Percentiles rank a stretch among this genome's conserved stretches.
Conservation (phyloP, 495 filamentous ascomycete genomes). For the Aspergillus cristatus region DNA sequence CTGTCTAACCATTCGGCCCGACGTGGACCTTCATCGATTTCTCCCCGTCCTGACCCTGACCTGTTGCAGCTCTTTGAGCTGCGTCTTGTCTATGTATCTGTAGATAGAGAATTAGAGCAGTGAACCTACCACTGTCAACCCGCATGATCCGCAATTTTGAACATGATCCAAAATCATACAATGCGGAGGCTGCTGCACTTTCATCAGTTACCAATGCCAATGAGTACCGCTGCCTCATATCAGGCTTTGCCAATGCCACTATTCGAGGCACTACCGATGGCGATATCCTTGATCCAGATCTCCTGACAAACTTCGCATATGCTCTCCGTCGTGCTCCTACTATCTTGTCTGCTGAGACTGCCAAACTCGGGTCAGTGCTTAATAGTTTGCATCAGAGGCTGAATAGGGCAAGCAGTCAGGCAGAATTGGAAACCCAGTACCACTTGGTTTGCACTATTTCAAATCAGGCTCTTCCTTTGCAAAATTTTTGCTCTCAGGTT, state of each 20-base stretch:
- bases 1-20: too few relatives aligned
- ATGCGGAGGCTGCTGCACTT: not conserved
- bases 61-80: too few relatives aligned
- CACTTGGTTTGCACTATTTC: not conserved
- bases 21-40: too few relatives aligned
- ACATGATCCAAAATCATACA: not conserved
- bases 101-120: too few relatives aligned
- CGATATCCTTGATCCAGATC: not conserved
- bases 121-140: not conserved
- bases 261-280: not conserved
- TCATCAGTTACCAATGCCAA: not conserved
- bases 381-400: too few relatives aligned
- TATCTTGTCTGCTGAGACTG: too few relatives aligned
- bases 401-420: not conserved
- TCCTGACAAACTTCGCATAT: not conserved
- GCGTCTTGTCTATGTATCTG: too few relatives aligned
- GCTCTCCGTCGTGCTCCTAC: not conserved
- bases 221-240: not conserved
- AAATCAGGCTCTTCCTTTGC: too few relatives aligned
- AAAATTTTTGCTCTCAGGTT: too few relatives aligned
- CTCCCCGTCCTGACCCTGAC: too few relatives aligned
- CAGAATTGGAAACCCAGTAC: constrained; percentile 2
- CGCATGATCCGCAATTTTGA: not conserved
- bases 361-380: too few relatives aligned
- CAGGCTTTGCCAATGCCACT: not conserved